Evolutionary conservation across 352 stramenopile genomes (phyloP), one percentile per base, ranked within the genome.

Genomic region (Phytopythium cucurbitacearum): DNA sequence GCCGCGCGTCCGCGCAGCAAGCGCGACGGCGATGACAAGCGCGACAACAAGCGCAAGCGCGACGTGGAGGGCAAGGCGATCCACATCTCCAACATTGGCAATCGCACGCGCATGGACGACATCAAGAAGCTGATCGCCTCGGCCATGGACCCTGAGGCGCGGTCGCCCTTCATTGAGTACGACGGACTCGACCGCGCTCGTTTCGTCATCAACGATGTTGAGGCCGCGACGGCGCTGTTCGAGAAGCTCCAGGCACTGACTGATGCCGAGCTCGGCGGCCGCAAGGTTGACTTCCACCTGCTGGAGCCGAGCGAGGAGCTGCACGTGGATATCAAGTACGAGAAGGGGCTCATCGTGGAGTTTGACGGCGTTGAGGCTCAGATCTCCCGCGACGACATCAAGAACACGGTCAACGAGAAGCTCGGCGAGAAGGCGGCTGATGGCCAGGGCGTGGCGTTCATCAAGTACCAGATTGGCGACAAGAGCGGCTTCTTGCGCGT

Each of bases 381-480:
- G 45, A 65, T 95, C 39, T 92, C 82, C 36, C 84, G 87, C 41
- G 80, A 94, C 53, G 78, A 90, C 43, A 93, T 96, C 60, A 94
- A 96, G 70, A 59, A 92, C 60, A 65, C 73, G 34, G 76, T 96
- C 41, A 94, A 93, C 66, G 77, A 90, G 41, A 81, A 89, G 64
- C 79, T 93, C 39, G 80, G 76, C 13, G 79, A 87, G 4, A 87
- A 84, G 57, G 80, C 77, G 35, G 54, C 42, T 1, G 75, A 87
- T 8, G 78, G 80, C 28, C 62, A 75, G 8, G 76, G 78, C 40
- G 76, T 94, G 33, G 85, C 82, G 7, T 94, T 89, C 59, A 93
- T 93, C 65, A 77, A 94, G 71, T 93, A 93, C 64, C 83, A 92
- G 60, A 78, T 92, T 46, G 76, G 77, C 35, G 77, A 81, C 51